These are phyloP conservation scores for Rhynchospora breviuscula DNA, from an alignment of 176 grass and related monocot genomes.

Conservation along the genomic window DNA sequence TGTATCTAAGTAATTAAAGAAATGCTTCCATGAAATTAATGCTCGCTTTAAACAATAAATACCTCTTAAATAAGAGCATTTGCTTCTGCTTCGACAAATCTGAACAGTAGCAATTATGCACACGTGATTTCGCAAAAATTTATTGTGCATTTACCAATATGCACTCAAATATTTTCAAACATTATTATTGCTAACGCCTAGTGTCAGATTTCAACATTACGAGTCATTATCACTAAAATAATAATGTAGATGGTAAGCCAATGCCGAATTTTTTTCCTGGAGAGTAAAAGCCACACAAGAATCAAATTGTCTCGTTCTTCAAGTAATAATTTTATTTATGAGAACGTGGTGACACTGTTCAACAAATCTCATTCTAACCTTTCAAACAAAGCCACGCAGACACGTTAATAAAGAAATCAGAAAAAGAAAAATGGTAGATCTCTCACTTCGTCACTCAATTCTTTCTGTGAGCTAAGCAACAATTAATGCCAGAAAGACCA, in stretches of 20 bases:
- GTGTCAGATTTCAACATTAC: not conserved
- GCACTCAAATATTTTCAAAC: not conserved
- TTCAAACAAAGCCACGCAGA: not conserved
- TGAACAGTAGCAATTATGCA: constrained; percentile 1
- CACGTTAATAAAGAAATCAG: not conserved
- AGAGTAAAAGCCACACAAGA: not conserved
- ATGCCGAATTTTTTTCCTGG: not conserved
- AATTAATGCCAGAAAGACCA: constrained; percentile 13
- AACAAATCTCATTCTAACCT: constrained; percentile 16
- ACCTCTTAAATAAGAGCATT: not conserved
- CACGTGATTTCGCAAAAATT: not conserved
- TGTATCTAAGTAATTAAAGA: not conserved
- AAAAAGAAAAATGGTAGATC: not conserved
- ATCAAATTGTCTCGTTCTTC: not conserved
- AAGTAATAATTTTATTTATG: not conserved
- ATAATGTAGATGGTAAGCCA: not conserved
- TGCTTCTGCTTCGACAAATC: not conserved
- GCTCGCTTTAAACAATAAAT: not conserved
- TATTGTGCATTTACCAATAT: not conserved
- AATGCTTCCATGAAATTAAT: not conserved
- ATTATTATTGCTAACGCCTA: not conserved
- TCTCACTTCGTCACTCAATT: not conserved
- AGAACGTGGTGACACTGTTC: constrained; percentile 15
- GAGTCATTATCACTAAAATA: not conserved
- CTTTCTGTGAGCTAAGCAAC: constrained; percentile 3